Evolutionary conservation across 2,329 filamentous ascomycete species (phyloP).

Genomic region (Aureobasidium pullulans): DNA sequence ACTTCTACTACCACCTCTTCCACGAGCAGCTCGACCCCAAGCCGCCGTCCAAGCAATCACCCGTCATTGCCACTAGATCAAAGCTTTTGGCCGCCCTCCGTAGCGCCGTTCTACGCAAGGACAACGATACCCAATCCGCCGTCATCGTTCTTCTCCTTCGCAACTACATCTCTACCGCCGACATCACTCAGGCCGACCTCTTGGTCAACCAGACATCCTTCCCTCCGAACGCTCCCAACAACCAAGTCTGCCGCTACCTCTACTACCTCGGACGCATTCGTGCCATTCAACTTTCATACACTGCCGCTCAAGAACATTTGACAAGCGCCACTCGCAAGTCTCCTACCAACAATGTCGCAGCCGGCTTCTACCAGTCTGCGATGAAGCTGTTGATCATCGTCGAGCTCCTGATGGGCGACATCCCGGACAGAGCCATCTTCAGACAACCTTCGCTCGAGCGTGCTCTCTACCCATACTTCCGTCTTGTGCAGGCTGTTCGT

Average conservation of each 20-base stretch:
- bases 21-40: constrained; percentile 83
- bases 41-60: constrained; percentile 80
- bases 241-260: constrained; percentile 93
- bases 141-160: constrained; percentile 91
- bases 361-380: constrained; percentile 91
- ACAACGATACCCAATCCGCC: constrained; percentile 92
- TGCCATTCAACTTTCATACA: constrained; percentile 93
- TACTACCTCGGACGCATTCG: constrained; percentile 97
- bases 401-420: constrained; percentile 96
- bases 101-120: constrained; percentile 93
- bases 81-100: constrained; percentile 80
- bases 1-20: constrained; percentile 97
- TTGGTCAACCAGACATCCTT: constrained; percentile 95
- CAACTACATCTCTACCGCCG: constrained; percentile 92
- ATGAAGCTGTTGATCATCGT: constrained; percentile 96
- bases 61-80: constrained; percentile 78
- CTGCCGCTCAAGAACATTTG: constrained; percentile 90
- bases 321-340: constrained; percentile 92
- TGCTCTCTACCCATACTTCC: constrained; percentile 84
- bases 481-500: constrained; percentile 88
- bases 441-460: constrained; percentile 80
- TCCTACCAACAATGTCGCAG: constrained; percentile 78
- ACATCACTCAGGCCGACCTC: constrained; percentile 93
- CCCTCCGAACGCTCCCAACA: constrained; percentile 88
- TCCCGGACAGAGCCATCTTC: constrained; percentile 91